These are phyloP conservation scores for Phlebiopsis flavidoalba DNA, from an alignment of 768 basidiomycete species.

Conservation along the genomic window DNA sequence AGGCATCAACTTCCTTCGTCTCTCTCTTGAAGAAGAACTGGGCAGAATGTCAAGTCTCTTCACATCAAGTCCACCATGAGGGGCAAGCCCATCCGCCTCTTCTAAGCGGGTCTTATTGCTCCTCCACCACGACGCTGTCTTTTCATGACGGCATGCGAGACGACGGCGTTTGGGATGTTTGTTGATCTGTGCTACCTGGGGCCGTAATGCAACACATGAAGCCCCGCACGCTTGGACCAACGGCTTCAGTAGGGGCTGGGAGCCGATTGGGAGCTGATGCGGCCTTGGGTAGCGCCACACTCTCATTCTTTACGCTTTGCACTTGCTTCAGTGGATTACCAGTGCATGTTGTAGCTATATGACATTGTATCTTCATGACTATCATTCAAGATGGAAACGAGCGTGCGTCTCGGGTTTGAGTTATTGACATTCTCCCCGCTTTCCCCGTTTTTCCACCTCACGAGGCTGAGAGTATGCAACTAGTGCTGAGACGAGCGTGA, in stretches of 20 bases:
- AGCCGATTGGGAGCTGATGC: constrained; percentile 91
- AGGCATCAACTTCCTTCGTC: constrained; percentile 99
- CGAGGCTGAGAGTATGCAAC: too few relatives aligned
- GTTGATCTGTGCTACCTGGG: constrained; percentile 3
- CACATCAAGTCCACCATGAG: constrained; percentile 99
- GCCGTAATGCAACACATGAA: constrained; percentile 86
- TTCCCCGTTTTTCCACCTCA: too few relatives aligned
- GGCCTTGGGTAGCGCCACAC: constrained; percentile 21
- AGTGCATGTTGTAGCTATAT: not conserved
- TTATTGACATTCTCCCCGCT: too few relatives aligned
- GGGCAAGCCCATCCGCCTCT: constrained; percentile 95
- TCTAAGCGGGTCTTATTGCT: constrained; percentile 40
- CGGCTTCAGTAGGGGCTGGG: constrained; percentile 54
- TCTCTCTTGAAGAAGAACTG: constrained; percentile 99
- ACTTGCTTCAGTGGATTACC: not conserved
- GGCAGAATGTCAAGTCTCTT: constrained; percentile 98
- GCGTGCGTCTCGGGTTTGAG: too few relatives aligned
- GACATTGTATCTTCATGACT: not conserved
- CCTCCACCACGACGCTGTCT: not conserved
- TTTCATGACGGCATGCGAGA: not conserved
- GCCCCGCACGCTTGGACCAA: constrained; percentile 99
- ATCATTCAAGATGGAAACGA: too few relatives aligned
- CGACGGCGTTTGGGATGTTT: not conserved
- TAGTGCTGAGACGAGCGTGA: too few relatives aligned
- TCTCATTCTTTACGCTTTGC: constrained; percentile 1